phyloP scores from a whole-genome alignment of 768 basidiomycete genomes.

The Mrakia hoshinonis region DNA sequence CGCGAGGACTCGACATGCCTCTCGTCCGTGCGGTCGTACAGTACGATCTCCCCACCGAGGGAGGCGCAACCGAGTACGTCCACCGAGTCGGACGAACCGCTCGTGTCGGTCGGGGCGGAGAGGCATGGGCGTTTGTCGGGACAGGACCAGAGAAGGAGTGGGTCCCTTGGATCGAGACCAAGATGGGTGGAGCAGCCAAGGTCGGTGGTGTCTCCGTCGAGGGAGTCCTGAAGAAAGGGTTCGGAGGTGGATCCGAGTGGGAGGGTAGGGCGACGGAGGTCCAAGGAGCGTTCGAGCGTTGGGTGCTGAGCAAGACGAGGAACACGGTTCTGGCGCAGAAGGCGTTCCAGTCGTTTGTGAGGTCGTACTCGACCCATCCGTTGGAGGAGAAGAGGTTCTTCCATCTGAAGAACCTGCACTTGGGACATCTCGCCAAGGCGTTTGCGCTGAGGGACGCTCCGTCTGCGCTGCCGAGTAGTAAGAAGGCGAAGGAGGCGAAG shows the following conservation, averaged over 20 bases:
- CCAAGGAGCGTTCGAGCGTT: slow-evolving; percentile 86
- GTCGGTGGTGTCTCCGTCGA: slow-evolving; percentile 61
- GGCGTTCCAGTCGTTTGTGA: slow-evolving; percentile 84
- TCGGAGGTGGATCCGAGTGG: slow-evolving; percentile 77
- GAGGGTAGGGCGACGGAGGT: slow-evolving; percentile 90
- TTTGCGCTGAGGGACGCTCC: slow-evolving; percentile 40
- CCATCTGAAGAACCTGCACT: slow-evolving; percentile 85
- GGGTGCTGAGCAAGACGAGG: slow-evolving; percentile 75
- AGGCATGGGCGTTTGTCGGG: slow-evolving; percentile 85
- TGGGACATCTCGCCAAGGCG: slow-evolving; percentile 60
- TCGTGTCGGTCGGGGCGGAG: slow-evolving; percentile 87
- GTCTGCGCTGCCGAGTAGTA: slow-evolving; percentile 62
- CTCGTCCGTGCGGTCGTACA: slow-evolving; percentile 90
- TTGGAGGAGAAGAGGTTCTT: slow-evolving; percentile 92
- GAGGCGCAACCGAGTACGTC: slow-evolving; percentile 90
- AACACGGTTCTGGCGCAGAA: slow-evolving; percentile 66
- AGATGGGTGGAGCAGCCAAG: slow-evolving; percentile 57
- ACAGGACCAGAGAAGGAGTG: slow-evolving; percentile 73
- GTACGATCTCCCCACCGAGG: slow-evolving; percentile 95
- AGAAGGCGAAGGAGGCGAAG: slow-evolving; percentile 21
- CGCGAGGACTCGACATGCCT: slow-evolving; percentile 93
- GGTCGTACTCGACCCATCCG: slow-evolving; percentile 96
- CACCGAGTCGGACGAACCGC: slow-evolving; percentile 96
- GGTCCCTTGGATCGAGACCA: slow-evolving; percentile 79
- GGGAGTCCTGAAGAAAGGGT: slow-evolving; percentile 64